A percentile compares a stretch with the other conserved stretches of the same genome.
phyloP scores from a whole-genome alignment of 257 asterid species.

The Thymus quinquecostatus region DNA sequence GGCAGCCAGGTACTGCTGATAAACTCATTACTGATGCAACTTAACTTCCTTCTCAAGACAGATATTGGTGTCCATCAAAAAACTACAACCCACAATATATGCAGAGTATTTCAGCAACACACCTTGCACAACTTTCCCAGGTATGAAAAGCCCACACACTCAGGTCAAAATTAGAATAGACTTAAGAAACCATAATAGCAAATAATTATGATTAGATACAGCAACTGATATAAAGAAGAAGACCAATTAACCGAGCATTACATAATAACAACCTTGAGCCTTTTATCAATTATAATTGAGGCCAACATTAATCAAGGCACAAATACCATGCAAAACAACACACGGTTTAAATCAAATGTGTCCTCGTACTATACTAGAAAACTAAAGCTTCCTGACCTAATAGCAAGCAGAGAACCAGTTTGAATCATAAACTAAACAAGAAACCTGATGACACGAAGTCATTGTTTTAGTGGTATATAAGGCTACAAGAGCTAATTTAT shows the following conservation, averaged over 20 bases:
- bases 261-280: neutral
- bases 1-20: neutral
- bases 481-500: neutral
- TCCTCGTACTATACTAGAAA: neutral
- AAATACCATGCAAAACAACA: conserved; percentile 4
- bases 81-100: neutral
- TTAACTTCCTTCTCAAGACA: neutral
- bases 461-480: neutral
- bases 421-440: neutral
- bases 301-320: neutral
- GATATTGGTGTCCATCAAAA: neutral
- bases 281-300: neutral
- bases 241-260: conserved; percentile 2
- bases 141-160: neutral
- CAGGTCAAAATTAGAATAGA: neutral
- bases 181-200: neutral
- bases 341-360: neutral
- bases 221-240: neutral
- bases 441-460: neutral
- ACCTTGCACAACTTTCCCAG: neutral
- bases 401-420: neutral
- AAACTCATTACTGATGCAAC: too few species aligned
- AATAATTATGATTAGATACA: neutral
- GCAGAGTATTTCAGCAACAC: neutral
- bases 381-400: neutral